A percentile compares a stretch with the other conserved stretches of the same genome.
Evolutionary conservation across 2,329 filamentous ascomycete genomes (phyloP).

Genomic region (Fusarium protoensiforme): DNA sequence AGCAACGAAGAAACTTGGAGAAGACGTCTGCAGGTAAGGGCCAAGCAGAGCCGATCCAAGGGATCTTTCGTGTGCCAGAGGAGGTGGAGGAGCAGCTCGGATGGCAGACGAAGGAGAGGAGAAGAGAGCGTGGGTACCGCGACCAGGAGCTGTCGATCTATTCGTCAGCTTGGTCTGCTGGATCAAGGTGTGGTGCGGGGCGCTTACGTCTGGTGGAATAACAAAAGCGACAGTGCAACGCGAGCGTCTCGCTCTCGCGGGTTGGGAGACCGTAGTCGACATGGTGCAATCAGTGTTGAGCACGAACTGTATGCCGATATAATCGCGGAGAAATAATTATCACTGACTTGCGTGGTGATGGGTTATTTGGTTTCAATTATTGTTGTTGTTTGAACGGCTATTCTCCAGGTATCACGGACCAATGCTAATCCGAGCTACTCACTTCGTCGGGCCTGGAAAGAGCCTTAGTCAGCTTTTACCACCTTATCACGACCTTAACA

Average conservation of each 20-base stretch:
- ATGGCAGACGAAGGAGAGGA: conserved; percentile 11
- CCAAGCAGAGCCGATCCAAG: conserved; percentile 8
- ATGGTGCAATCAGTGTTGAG: background rate
- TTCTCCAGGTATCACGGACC: too few species aligned
- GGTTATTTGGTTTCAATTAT: background rate
- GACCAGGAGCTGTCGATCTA: background rate
- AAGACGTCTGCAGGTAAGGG: conserved; percentile 10
- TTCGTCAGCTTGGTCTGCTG: background rate
- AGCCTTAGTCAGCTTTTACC: too few species aligned
- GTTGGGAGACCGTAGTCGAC: background rate
- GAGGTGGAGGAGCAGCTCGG: conserved; percentile 11
- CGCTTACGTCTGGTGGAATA: conserved; percentile 9
- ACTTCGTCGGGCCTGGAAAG: too few species aligned
- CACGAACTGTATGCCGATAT: background rate
- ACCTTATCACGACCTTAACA: too few species aligned
- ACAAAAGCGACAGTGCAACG: background rate
- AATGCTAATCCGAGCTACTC: too few species aligned
- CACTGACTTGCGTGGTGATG: background rate
- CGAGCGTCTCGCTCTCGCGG: background rate
- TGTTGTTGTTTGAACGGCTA: background rate
- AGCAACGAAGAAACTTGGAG: conserved; percentile 5
- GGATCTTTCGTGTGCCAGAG: conserved; percentile 1
- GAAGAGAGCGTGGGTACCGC: conserved; percentile 3
- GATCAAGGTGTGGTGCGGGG: background rate
- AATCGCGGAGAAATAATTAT: background rate